phyloP scores from a whole-genome alignment of 805 yeast species.

The Hanseniaspora hatyaiensis region DNA sequence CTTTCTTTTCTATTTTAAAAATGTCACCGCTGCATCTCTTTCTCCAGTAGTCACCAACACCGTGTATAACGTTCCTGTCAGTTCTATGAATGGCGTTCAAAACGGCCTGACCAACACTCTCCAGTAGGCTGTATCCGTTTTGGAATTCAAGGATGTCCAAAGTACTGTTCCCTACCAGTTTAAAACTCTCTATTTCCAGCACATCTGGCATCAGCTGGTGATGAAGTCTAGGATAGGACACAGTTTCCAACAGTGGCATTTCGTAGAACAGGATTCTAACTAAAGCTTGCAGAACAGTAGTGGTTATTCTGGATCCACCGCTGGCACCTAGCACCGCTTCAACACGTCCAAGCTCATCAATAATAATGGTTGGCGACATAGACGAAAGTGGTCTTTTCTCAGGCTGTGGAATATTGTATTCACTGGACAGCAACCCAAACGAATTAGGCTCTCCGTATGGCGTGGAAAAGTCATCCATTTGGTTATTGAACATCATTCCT shows the following conservation, averaged over 20 bases:
- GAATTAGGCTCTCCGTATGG: conserved; percentile 48
- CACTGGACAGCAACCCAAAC: conserved; percentile 70
- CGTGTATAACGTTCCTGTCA: conserved; percentile 40
- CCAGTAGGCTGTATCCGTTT: conserved; percentile 41
- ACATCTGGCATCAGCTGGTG: conserved; percentile 77
- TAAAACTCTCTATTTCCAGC: conserved; percentile 44
- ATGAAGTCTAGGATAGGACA: conserved; percentile 74
- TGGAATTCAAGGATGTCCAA: conserved; percentile 26
- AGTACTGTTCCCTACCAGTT: conserved; percentile 36
- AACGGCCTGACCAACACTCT: conserved; percentile 40
- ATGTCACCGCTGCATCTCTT: conserved; percentile 46
- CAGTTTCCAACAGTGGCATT: conserved; percentile 49
- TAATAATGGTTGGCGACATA: conserved; percentile 61
- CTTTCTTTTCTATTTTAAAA: neutral
- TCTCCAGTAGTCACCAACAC: conserved; percentile 86
- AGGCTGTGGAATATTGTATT: conserved; percentile 65
- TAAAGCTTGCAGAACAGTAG: conserved; percentile 73
- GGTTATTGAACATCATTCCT: conserved; percentile 73
- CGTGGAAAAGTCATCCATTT: conserved; percentile 88
- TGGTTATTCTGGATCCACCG: conserved; percentile 81
- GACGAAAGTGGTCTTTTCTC: conserved; percentile 76
- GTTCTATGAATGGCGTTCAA: conserved; percentile 43
- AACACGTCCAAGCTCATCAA: conserved; percentile 37
- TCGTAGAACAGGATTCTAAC: conserved; percentile 50
- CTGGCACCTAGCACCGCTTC: conserved; percentile 80